Conservation (phyloP, 2,329 filamentous ascomycete genomes). For the Trichoderma oligosporum region DNA sequence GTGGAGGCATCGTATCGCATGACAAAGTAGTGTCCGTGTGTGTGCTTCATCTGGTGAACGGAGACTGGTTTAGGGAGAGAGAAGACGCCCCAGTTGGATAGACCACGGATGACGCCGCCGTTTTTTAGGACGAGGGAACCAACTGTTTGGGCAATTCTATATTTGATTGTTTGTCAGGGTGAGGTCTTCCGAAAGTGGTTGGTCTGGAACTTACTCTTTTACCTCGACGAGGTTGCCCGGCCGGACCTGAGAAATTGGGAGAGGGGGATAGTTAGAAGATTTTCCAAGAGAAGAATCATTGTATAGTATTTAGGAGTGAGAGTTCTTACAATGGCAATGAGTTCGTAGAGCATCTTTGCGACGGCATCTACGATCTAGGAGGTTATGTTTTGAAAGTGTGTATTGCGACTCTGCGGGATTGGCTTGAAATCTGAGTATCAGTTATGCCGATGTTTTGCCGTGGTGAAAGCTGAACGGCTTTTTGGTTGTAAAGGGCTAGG, state of each 20-base stretch:
- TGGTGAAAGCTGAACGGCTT: conserved; percentile 21
- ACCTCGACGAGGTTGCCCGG: conserved; percentile 86
- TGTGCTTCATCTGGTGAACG: conserved; percentile 79
- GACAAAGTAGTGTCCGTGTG: conserved; percentile 91
- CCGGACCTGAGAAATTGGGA: conserved; percentile 64
- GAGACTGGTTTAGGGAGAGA: conserved; percentile 74
- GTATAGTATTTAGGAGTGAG: not conserved
- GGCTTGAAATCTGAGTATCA: conserved; percentile 22
- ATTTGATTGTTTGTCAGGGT: conserved; percentile 13
- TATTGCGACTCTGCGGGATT: conserved; percentile 22
- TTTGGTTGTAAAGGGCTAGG: conserved; percentile 1
- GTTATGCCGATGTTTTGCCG: conserved; percentile 32
- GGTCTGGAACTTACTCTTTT: conserved; percentile 69
- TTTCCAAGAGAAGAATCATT: not conserved
- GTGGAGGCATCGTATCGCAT: conserved; percentile 88
- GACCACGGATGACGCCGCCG: conserved; percentile 84
- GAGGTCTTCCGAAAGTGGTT: conserved; percentile 12
- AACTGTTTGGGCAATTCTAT: conserved; percentile 80
- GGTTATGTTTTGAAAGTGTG: conserved; percentile 10
- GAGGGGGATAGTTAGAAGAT: not conserved
- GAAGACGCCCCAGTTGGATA: conserved; percentile 95
- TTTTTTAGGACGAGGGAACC: conserved; percentile 77
- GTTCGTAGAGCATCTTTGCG: conserved; percentile 85
- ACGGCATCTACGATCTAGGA: conserved; percentile 29
- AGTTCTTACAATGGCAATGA: conserved; percentile 81